Base-by-base conservation (phyloP, 192 early-diverging fungal genomes). In the Linnemannia schmuckeri region DNA sequence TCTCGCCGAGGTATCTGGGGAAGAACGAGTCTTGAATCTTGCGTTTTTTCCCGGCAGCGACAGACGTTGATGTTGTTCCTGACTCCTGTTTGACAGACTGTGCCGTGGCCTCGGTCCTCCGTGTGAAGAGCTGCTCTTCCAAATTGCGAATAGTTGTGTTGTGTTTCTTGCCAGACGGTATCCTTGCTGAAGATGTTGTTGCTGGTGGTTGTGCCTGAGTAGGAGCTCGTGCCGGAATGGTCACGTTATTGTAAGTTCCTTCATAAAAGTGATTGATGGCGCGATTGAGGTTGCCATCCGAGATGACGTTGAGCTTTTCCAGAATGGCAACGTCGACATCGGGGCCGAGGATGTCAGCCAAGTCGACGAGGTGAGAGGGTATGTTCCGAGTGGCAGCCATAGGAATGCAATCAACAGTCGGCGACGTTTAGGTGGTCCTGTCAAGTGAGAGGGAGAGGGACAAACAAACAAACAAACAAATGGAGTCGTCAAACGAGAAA, bases 191-290 rank as follows among this genome's bases (percentile, higher is more conserved):
- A 7, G 27, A 46, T 0, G 44, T 20, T 46, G 35, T n/a, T 70
- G 37, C 55, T 42, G 69, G 24, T 4, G 44, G 20, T 46, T 27
- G 3, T 52, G 57, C 41, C 40, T 44, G 40, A 13, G 68, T 6
- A 54, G 20, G 66, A 44, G 33, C 17, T 41, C 42, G 37, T 37
- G 49, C 42, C 27, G 83, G 57, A 54, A 57, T 68, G 63, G 83
- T 49, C 13, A 55, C 78, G 72, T 73, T 74, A 5, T 46, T 24
- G n/a, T 87, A 79, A 10, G 82, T 79, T 22, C 78, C 82, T 63
- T 83, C 87, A 69, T 87, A 91, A 46, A 83, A 88, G 20, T 81
- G 72, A 74, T 91, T 89, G 54, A 87, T 86, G 61, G 90, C 88
- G n/a, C 55, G 72, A 72, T 88, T 89, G 10, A 91, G 52, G 80